These are phyloP conservation scores for Amaranthus palmeri DNA, from an alignment of 148 eudicot species.

Conservation along the genomic window DNA sequence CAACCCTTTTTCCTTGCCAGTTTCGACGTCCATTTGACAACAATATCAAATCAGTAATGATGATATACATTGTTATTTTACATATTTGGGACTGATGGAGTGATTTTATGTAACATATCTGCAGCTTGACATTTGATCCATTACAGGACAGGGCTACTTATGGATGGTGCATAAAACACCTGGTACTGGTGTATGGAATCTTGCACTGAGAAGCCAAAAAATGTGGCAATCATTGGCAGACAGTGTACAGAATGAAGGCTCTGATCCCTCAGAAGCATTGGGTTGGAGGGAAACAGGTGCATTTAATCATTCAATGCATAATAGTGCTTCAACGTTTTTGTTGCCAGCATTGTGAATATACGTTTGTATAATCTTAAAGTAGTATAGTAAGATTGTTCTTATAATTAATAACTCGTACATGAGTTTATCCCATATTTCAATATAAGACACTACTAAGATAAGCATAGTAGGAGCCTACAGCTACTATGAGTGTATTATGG, in stretches of 20 bases:
- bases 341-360: not conserved
- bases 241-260: constrained; percentile 45
- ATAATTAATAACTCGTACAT: not conserved
- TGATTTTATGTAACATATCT: not conserved
- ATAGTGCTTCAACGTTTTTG: not conserved
- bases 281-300: constrained; percentile 97
- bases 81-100: not conserved
- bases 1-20: not conserved
- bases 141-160: constrained; percentile 86
- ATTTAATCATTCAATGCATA: not conserved
- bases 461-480: too few species aligned
- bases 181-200: constrained; percentile 69
- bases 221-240: constrained; percentile 73
- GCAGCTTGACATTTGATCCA: constrained; percentile 15
- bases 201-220: constrained; percentile 67
- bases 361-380: not conserved
- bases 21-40: not conserved
- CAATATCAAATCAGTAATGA: not conserved
- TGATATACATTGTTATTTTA: not conserved
- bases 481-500: too few species aligned
- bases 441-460: too few species aligned
- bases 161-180: constrained; percentile 89
- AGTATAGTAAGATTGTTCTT: not conserved
- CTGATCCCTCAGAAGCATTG: constrained; percentile 57
- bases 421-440: not conserved